Base-by-base conservation (phyloP, 208 protist genomes). In the Acanthamoeba lenticulata region DNA sequence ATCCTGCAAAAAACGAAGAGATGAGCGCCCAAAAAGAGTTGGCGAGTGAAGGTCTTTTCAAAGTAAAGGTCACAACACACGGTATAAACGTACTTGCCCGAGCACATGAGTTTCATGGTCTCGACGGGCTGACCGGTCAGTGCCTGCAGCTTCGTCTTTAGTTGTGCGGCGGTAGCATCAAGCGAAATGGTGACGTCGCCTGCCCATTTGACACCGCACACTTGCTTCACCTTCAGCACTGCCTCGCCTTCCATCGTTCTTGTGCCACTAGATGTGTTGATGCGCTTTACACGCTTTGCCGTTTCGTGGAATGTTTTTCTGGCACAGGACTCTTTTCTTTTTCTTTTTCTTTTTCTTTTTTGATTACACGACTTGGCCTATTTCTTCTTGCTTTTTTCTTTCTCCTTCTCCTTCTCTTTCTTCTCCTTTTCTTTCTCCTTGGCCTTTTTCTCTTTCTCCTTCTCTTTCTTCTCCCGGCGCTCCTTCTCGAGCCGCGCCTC, bases 31-130 rank as follows among this genome's bases (percentile, higher is more conserved):
- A n/a, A n/a, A n/a, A n/a, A n/a, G n/a, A n/a, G n/a, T n/a, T n/a
- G n/a, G n/a, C n/a, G n/a, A n/a, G n/a, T n/a, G n/a, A n/a, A n/a
- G n/a, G n/a, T n/a, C n/a, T n/a, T n/a, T n/a, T n/a, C n/a, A n/a
- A n/a, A n/a, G n/a, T n/a, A n/a, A n/a, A n/a, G n/a, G n/a, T n/a
- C n/a, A n/a, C n/a, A n/a, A n/a, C n/a, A n/a, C n/a, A n/a, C n/a
- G n/a, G n/a, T n/a, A n/a, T n/a, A n/a, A n/a, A n/a, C 79, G n/a
- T 60, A 89, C 79, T 89, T 89, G 79, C 79, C 79, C 0, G 79
- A 52, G 29, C 49, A 62, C 42, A 89, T 52, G 32, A 52, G 49
- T 34, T 89, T 89, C 47, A 89, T 89, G 79, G 47, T 62, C 44
- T 89, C 27, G 45, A 42, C 3, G n/a, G 79, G 79, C 45, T 89